phyloP scores from a whole-genome alignment of 352 stramenopile species.

The Sclerospora graminicola region DNA sequence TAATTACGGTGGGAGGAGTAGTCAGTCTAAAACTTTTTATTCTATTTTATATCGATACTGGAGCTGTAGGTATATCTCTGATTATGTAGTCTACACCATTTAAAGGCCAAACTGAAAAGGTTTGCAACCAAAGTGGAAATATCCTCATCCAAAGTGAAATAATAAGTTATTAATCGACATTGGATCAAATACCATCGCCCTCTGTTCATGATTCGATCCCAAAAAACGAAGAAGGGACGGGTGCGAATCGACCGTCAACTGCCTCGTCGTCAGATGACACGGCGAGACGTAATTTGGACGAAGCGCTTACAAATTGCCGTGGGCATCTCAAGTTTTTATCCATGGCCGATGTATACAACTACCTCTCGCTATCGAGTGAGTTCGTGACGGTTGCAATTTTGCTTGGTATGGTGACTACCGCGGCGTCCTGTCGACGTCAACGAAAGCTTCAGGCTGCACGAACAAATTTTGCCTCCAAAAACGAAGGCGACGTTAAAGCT shows the following conservation, averaged over 20 bases:
- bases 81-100: too few relatives aligned
- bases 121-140: too few relatives aligned
- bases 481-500: not conserved
- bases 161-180: slow-evolving; percentile 89
- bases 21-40: too few relatives aligned
- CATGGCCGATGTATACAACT: too few relatives aligned
- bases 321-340: too few relatives aligned
- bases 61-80: too few relatives aligned
- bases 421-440: slow-evolving; percentile 78
- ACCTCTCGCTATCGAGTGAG: too few relatives aligned
- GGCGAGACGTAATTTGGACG: slow-evolving; percentile 45
- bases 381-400: slow-evolving; percentile 94
- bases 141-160: too few relatives aligned
- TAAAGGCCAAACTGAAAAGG: too few relatives aligned
- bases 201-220: slow-evolving; percentile 22
- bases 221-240: slow-evolving; percentile 2
- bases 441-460: slow-evolving; percentile 7
- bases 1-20: too few relatives aligned
- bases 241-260: slow-evolving; percentile 5
- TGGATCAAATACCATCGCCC: slow-evolving; percentile 98
- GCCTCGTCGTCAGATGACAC: too few relatives aligned
- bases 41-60: too few relatives aligned
- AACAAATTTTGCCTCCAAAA: not conserved
- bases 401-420: slow-evolving; percentile 93
- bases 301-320: slow-evolving; percentile 84